Conservation (phyloP, 495 filamentous ascomycete genomes). For the Trichocladium uniseriatum region DNA sequence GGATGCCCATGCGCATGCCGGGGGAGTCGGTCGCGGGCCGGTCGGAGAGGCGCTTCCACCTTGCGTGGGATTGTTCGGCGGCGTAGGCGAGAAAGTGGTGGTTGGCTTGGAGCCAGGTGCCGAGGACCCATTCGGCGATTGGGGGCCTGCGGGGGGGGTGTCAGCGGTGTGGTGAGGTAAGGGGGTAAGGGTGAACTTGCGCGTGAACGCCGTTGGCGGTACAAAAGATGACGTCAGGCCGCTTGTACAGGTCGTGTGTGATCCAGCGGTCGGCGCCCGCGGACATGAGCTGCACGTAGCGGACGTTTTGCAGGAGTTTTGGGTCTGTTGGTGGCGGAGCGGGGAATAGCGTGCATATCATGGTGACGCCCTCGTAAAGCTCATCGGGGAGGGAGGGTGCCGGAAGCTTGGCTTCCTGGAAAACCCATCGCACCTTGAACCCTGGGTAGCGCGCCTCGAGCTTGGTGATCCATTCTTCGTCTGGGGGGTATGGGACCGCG, state of each 20-base stretch:
- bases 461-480: slow-evolving; percentile 19
- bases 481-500: slow-evolving; percentile 5
- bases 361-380: slow-evolving; percentile 23
- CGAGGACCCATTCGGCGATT: slow-evolving; percentile 40
- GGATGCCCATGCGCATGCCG: slow-evolving; percentile 30
- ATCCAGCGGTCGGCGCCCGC: slow-evolving; percentile 29
- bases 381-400: slow-evolving; percentile 1
- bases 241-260: slow-evolving; percentile 19
- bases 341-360: slow-evolving; percentile 12
- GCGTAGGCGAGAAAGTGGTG: slow-evolving; percentile 25
- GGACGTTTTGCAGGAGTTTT: slow-evolving; percentile 22
- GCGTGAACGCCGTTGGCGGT: slow-evolving; percentile 26
- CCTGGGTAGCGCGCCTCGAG: slow-evolving; percentile 21
- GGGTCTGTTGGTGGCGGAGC: slow-evolving; percentile 14
- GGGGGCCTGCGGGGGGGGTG: slow-evolving; percentile 21
- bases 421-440: slow-evolving; percentile 24
- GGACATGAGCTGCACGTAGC: slow-evolving; percentile 25
- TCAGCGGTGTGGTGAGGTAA: neutral
- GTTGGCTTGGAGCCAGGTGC: slow-evolving; percentile 27
- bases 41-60: neutral
- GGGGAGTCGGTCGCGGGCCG: slow-evolving; percentile 21
- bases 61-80: slow-evolving; percentile 11
- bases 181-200: neutral
- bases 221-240: slow-evolving; percentile 22
- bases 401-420: neutral